phyloP scores from a whole-genome alignment of 768 basidiomycete genomes.

The Naematelia encephala region DNA sequence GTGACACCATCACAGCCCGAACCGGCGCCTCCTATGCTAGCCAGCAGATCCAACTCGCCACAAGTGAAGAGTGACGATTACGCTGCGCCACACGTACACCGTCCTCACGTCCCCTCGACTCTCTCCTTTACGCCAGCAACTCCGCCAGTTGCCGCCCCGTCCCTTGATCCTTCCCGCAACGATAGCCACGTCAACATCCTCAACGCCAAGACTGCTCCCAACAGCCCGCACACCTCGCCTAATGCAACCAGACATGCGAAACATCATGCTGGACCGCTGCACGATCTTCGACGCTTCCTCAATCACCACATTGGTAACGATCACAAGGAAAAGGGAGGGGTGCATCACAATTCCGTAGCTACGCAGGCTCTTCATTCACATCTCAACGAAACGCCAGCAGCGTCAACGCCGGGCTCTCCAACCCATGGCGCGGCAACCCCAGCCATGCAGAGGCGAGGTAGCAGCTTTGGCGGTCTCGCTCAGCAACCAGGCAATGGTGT shows the following conservation, averaged over 20 bases:
- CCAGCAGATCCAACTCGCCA: slow-evolving; percentile 10
- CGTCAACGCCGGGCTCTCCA: slow-evolving; percentile 27
- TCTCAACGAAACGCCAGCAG: slow-evolving; percentile 27
- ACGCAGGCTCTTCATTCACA: slow-evolving; percentile 28
- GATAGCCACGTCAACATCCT: slow-evolving; percentile 11
- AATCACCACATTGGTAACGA: slow-evolving; percentile 75
- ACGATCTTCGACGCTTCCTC: slow-evolving; percentile 92
- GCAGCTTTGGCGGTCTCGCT: slow-evolving; percentile 33
- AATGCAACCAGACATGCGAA: slow-evolving; percentile 51
- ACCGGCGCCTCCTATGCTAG: slow-evolving; percentile 6
- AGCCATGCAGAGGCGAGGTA: slow-evolving; percentile 42
- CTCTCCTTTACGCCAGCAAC: slow-evolving; percentile 47
- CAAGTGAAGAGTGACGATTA: background rate
- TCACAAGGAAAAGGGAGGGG: slow-evolving; percentile 21
- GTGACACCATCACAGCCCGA: background rate
- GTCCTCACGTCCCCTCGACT: slow-evolving; percentile 33
- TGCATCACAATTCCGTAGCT: slow-evolving; percentile 18
- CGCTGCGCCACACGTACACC: slow-evolving; percentile 4
- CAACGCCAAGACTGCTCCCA: slow-evolving; percentile 37
- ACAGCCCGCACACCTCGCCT: slow-evolving; percentile 45
- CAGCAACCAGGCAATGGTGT: slow-evolving; percentile 11
- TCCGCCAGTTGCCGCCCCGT: slow-evolving; percentile 11
- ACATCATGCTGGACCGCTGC: slow-evolving; percentile 65
- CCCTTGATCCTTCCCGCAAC: slow-evolving; percentile 11
- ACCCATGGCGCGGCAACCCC: slow-evolving; percentile 35